These are phyloP conservation scores for Penicillium sp. DNA, from an alignment of 2,329 filamentous ascomycete genomes.

Conservation along the genomic window DNA sequence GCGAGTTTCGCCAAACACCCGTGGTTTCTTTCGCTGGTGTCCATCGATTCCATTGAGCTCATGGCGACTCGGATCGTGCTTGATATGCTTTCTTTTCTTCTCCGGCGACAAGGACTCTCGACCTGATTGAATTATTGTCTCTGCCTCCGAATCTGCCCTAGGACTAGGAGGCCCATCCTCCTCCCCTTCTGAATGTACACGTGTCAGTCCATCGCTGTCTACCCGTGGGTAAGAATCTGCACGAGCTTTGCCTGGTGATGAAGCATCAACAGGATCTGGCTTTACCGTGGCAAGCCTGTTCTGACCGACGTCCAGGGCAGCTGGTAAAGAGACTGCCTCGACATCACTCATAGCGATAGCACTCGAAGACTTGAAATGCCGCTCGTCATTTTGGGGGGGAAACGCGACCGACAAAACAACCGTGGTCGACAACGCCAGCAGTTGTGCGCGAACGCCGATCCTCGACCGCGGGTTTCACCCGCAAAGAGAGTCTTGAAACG, in stretches of 20 bases:
- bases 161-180: constrained; percentile 38
- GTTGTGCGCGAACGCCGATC: constrained; percentile 34
- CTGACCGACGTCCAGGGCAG: constrained; percentile 36
- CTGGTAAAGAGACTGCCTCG: constrained; percentile 40
- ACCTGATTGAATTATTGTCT: constrained; percentile 50
- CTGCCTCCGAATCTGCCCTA: constrained; percentile 48
- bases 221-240: constrained; percentile 15
- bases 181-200: constrained; percentile 27
- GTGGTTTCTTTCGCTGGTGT: constrained; percentile 30
- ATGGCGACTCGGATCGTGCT: constrained; percentile 36
- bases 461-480: constrained; percentile 24
- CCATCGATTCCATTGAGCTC: constrained; percentile 24
- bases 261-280: constrained; percentile 27
- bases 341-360: constrained; percentile 50
- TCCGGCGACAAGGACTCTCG: constrained; percentile 46
- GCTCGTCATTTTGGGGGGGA: constrained; percentile 45
- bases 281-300: constrained; percentile 32
- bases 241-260: constrained; percentile 22
- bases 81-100: constrained; percentile 44
- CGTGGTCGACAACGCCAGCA: constrained; percentile 35
- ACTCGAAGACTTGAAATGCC: constrained; percentile 38
- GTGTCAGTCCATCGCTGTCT: constrained; percentile 22
- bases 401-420: constrained; percentile 33
- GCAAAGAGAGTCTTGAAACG: constrained; percentile 10
- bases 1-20: constrained; percentile 24